Conservation (phyloP, 345 rosid genomes). For the Dipteronia dyeriana region DNA sequence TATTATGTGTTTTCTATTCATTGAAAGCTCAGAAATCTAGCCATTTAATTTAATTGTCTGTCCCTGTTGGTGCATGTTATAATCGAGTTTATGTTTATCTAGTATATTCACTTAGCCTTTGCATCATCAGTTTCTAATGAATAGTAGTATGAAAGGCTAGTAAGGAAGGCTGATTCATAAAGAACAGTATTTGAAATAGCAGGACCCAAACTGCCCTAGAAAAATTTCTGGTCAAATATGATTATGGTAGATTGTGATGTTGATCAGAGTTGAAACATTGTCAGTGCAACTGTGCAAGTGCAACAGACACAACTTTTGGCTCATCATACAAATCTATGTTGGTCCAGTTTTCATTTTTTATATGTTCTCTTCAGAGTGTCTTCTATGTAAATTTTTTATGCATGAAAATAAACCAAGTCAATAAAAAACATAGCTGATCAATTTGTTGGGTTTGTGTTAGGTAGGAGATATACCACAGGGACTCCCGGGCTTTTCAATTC, state of each 20-base stretch:
- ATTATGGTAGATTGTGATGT: background rate
- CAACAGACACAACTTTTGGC: background rate
- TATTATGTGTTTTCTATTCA: background rate
- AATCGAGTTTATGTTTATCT: background rate
- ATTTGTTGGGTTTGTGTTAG: slow-evolving; percentile 47
- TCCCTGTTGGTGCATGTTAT: background rate
- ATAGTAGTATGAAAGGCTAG: background rate
- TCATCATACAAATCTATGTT: background rate
- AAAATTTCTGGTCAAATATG: background rate
- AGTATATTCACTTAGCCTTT: background rate
- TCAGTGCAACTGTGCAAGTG: too few species aligned
- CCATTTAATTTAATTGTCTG: background rate
- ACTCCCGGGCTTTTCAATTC: slow-evolving; percentile 87
- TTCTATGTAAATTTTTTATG: background rate
- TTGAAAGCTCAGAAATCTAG: background rate
- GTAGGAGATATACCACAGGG: slow-evolving; percentile 99
- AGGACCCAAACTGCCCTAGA: background rate
- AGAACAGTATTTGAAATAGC: background rate
- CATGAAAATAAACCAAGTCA: background rate
- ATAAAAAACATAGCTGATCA: slow-evolving; percentile 12
- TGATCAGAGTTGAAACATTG: slow-evolving; percentile 5
- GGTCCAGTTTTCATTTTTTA: background rate
- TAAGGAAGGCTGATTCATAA: background rate
- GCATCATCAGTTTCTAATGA: background rate
- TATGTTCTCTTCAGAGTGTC: background rate